phyloP scores from a whole-genome alignment of 2,329 filamentous ascomycete species.

The Phaeosphaeriaceae sp. region DNA sequence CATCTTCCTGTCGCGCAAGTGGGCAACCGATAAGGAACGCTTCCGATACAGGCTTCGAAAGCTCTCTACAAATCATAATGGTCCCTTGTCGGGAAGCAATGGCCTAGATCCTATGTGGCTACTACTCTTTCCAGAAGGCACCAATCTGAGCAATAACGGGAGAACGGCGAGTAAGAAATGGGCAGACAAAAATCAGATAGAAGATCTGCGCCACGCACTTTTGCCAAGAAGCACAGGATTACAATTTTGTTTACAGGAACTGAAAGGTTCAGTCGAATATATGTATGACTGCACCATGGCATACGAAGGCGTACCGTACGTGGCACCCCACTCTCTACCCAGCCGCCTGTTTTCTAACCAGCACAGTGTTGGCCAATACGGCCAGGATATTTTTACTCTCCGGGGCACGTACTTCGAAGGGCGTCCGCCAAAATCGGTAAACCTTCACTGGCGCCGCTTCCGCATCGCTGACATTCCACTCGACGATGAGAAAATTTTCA shows the following conservation, averaged over 20 bases:
- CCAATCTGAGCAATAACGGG: conserved; percentile 78
- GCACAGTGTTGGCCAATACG: conserved; percentile 64
- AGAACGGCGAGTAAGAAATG: conserved; percentile 72
- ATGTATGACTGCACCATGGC: conserved; percentile 94
- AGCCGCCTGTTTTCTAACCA: conserved; percentile 1
- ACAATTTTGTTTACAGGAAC: conserved; percentile 78
- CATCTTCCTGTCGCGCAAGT: conserved; percentile 92
- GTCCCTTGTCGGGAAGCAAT: conserved; percentile 48
- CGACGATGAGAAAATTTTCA: conserved; percentile 73
- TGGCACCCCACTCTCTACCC: conserved; percentile 33
- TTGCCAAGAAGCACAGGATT: conserved; percentile 82
- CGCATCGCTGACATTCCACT: conserved; percentile 79
- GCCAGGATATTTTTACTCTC: conserved; percentile 86
- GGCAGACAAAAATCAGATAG: conserved; percentile 74
- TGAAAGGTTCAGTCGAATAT: conserved; percentile 76
- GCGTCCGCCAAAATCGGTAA: conserved; percentile 88
- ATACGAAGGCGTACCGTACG: conserved; percentile 91
- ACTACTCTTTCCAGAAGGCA: conserved; percentile 85
- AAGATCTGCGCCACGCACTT: conserved; percentile 73
- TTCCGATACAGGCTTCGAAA: conserved; percentile 76
- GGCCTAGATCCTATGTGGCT: conserved; percentile 85
- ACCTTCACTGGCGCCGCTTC: conserved; percentile 95
- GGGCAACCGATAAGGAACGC: conserved; percentile 77
- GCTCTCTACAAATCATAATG: conserved; percentile 61
- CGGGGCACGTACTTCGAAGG: conserved; percentile 87